Evolutionary conservation across 2,329 filamentous ascomycete species (phyloP).

Genomic region (Atkinsonella texensis): DNA sequence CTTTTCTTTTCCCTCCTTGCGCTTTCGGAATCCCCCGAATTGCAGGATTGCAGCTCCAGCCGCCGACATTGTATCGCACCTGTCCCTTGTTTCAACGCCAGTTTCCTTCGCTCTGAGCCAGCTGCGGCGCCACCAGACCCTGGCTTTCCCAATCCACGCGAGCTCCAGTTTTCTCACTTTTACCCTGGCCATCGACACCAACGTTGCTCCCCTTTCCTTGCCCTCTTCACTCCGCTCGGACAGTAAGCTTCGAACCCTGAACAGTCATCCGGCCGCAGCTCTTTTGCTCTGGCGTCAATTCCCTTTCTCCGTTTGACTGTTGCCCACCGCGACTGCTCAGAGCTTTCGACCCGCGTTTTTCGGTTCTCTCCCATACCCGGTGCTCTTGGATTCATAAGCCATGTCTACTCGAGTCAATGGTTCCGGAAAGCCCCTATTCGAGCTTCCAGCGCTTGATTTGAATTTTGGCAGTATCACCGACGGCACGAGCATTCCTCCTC

Average conservation of each 20-base stretch:
- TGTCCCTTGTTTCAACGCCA: not conserved
- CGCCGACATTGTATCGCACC: not conserved
- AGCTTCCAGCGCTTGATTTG: constrained; percentile 46
- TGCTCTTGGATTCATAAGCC: not conserved
- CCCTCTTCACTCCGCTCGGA: not conserved
- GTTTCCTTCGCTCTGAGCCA: not conserved
- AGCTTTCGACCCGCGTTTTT: not conserved
- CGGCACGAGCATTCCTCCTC: constrained; percentile 48
- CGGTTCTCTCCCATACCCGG: not conserved
- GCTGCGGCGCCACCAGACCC: constrained; percentile 1
- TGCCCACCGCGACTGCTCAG: not conserved
- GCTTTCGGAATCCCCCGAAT: not conserved
- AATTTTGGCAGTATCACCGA: constrained; percentile 48
- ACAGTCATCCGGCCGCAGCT: not conserved
- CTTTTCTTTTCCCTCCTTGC: not conserved
- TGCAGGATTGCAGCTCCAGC: not conserved
- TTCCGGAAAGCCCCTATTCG: constrained; percentile 29
- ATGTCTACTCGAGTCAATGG: constrained; percentile 23
- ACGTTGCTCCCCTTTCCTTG: constrained; percentile 6
- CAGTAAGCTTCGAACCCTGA: not conserved
- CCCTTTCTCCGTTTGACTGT: not conserved
- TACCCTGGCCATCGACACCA: constrained; percentile 5
- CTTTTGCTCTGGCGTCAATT: not conserved
- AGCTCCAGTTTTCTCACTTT: constrained; percentile 9
- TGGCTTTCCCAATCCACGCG: constrained; percentile 3